Conservation (phyloP, 2,329 filamentous ascomycete species). For the Cladosporium sp. region DNA sequence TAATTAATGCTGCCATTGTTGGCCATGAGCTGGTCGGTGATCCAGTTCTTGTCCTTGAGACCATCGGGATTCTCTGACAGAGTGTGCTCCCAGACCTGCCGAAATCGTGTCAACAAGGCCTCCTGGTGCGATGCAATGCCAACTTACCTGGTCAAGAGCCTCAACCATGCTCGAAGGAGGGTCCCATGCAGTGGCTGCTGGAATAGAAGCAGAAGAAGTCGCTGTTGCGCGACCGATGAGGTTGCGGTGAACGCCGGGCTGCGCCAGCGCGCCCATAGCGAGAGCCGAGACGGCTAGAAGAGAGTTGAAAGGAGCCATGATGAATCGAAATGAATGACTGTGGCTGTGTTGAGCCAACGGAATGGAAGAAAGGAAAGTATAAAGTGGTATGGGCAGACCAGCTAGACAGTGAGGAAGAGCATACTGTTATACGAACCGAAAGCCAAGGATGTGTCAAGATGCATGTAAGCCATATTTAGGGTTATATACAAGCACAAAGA, state of each 20-base stretch:
- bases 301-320: not conserved
- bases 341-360: not conserved
- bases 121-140: not conserved
- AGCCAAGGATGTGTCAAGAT: not conserved
- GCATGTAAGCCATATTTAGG: not conserved
- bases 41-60: slow-evolving; percentile 13
- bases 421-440: not conserved
- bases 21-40: slow-evolving; percentile 11
- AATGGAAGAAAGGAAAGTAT: not conserved
- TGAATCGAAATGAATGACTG: not conserved
- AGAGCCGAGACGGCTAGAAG: slow-evolving; percentile 3
- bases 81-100: slow-evolving; percentile 11
- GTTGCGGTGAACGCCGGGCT: not conserved
- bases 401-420: not conserved
- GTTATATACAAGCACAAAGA: not conserved
- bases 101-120: not conserved
- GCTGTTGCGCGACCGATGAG: not conserved
- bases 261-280: slow-evolving; percentile 6
- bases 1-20: slow-evolving; percentile 35
- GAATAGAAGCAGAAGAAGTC: slow-evolving; percentile 7
- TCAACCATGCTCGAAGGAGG: slow-evolving; percentile 10
- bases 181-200: slow-evolving; percentile 4
- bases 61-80: slow-evolving; percentile 7
- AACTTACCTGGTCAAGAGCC: slow-evolving; percentile 5
- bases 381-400: not conserved